Conservation (phyloP, 805 yeast species). For the Sugiyamaella qingdaonensis region DNA sequence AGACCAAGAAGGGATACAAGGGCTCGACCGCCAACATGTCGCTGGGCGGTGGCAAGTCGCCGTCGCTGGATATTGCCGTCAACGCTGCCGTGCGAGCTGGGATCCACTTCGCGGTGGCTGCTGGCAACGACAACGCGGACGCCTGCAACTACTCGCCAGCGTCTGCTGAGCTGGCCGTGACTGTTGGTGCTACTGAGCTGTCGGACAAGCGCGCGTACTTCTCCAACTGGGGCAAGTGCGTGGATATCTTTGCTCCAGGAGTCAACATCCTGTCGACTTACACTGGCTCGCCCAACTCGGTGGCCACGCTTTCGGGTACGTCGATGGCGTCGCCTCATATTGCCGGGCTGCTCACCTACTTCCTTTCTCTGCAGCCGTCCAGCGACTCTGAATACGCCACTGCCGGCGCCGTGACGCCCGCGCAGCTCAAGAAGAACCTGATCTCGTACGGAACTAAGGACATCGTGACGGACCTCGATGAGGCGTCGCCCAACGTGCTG, state of each 20-base stretch:
- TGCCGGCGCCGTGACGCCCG: constrained; percentile 45
- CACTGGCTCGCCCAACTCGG: constrained; percentile 48
- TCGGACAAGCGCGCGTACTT: constrained; percentile 47
- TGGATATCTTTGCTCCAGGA: constrained; percentile 54
- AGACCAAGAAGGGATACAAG: constrained; percentile 43
- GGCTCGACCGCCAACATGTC: constrained; percentile 63
- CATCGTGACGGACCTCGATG: constrained; percentile 43
- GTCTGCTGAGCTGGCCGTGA: constrained; percentile 48
- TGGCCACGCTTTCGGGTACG: constrained; percentile 55
- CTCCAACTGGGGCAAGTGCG: constrained; percentile 52
- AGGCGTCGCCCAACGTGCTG: constrained; percentile 52
- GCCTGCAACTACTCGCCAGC: constrained; percentile 62
- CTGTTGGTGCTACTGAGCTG: constrained; percentile 48
- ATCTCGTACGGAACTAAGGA: constrained; percentile 49
- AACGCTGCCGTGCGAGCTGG: constrained; percentile 56
- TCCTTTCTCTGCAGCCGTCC: constrained; percentile 52
- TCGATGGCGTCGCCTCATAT: constrained; percentile 64
- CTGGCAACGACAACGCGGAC: constrained; percentile 58
- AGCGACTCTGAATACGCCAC: constrained; percentile 46
- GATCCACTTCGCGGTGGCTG: constrained; percentile 58
- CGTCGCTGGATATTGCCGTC: constrained; percentile 54
- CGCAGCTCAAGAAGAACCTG: constrained; percentile 49
- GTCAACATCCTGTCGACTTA: constrained; percentile 53
- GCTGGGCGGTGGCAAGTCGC: constrained; percentile 55
- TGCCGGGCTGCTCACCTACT: constrained; percentile 53